phyloP scores from a whole-genome alignment of 768 basidiomycete genomes.

The Tricholoma matsutake region DNA sequence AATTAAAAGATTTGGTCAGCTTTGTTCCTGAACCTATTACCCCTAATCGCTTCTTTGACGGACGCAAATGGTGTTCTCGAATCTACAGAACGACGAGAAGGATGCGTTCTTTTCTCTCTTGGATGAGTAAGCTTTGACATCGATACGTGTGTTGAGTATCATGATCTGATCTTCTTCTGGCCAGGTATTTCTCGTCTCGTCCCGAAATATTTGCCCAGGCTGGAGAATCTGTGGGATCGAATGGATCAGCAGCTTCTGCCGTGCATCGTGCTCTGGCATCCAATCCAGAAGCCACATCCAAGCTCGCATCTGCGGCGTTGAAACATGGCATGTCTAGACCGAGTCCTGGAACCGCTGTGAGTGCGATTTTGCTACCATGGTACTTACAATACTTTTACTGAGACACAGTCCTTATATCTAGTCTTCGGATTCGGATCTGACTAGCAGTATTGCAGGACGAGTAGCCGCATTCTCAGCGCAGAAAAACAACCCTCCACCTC shows the following conservation, averaged over 20 bases:
- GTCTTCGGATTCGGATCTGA: slow-evolving; percentile 39
- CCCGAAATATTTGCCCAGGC: slow-evolving; percentile 55
- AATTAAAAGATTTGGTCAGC: background rate
- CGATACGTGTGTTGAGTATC: background rate
- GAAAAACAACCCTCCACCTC: slow-evolving; percentile 16
- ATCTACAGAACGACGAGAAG: slow-evolving; percentile 64
- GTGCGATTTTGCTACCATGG: slow-evolving; percentile 10
- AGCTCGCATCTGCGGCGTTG: slow-evolving; percentile 39
- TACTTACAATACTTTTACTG: no score
- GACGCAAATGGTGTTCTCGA: slow-evolving; percentile 65
- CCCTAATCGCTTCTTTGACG: background rate
- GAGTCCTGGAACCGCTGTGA: slow-evolving; percentile 36
- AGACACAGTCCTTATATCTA: slow-evolving; percentile 6
- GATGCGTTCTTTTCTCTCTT: slow-evolving; percentile 78
- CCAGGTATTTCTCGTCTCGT: slow-evolving; percentile 71
- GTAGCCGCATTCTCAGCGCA: slow-evolving; percentile 51
- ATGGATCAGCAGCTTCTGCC: slow-evolving; percentile 35
- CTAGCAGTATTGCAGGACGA: slow-evolving; percentile 41
- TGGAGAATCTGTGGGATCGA: slow-evolving; percentile 25
- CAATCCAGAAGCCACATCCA: slow-evolving; percentile 40
- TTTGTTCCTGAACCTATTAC: background rate
- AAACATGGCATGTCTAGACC: slow-evolving; percentile 33
- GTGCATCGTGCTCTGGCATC: slow-evolving; percentile 43
- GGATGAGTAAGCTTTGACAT: slow-evolving; percentile 58
- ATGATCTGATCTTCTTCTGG: background rate